Evolutionary conservation across 345 rosid genomes (phyloP).

Genomic region (Psidium friedrichsthalianum): DNA sequence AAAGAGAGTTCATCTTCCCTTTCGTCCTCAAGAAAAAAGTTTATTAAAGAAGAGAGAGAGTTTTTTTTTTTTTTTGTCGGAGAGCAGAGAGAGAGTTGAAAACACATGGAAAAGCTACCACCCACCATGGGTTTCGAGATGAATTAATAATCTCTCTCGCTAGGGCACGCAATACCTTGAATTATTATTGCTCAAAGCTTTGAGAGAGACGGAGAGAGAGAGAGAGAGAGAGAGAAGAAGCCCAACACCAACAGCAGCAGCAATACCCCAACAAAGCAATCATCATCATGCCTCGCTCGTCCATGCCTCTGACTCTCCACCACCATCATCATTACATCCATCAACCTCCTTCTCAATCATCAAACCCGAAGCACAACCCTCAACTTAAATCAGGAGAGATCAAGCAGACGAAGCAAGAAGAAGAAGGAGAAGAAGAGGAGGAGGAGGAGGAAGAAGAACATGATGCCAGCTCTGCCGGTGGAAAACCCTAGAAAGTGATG

Average conservation of each 20-base stretch:
- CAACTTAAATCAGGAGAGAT: background rate
- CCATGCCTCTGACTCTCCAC: conserved; percentile 23
- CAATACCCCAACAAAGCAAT: conserved; percentile 14
- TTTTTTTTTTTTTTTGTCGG: too few species aligned
- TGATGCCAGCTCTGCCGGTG: background rate
- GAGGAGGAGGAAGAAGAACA: conserved; percentile 3
- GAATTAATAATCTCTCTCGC: conserved; percentile 8
- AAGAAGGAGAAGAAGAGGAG: background rate
- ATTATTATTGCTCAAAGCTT: background rate
- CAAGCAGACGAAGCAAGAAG: background rate
- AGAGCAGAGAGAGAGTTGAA: background rate
- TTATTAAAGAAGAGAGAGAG: background rate
- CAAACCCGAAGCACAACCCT: conserved; percentile 6
- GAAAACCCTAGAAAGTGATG: conserved; percentile 7
- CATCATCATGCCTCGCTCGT: conserved; percentile 34
- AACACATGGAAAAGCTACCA: conserved; percentile 14
- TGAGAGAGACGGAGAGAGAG: background rate
- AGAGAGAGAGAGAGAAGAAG: background rate
- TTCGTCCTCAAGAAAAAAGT: background rate
- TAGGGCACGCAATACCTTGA: background rate
- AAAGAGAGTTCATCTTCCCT: background rate
- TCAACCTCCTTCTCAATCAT: conserved; percentile 1
- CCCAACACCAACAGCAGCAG: conserved; percentile 1
- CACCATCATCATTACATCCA: conserved; percentile 30
- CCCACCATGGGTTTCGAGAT: conserved; percentile 18